These are phyloP conservation scores for Canna indica DNA, from an alignment of 176 grass and related monocot species.

Conservation along the genomic window DNA sequence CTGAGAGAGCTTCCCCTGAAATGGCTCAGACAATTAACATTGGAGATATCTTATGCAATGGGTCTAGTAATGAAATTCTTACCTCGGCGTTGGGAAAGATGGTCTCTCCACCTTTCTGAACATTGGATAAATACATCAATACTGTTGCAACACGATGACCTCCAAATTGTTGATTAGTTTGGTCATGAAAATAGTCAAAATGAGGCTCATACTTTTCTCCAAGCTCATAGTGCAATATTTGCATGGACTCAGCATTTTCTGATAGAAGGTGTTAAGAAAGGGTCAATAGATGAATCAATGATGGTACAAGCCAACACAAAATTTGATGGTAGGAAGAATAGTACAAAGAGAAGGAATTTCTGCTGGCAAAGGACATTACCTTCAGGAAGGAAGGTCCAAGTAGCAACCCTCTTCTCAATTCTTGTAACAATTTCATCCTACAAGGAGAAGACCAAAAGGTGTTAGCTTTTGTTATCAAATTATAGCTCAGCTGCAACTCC, in stretches of 20 bases:
- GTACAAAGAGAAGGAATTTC: background rate
- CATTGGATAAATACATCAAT: conserved; percentile 77
- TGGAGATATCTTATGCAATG: background rate
- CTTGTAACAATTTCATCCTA: conserved; percentile 62
- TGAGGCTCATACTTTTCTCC: conserved; percentile 89
- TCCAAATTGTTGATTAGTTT: conserved; percentile 73
- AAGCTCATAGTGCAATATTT: conserved; percentile 75
- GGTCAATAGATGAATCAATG: conserved; percentile 1
- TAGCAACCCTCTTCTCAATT: conserved; percentile 72
- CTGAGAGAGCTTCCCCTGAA: conserved; percentile 59
- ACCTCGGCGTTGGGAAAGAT: conserved; percentile 82
- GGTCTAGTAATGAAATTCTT: background rate
- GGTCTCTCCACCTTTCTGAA: conserved; percentile 82
- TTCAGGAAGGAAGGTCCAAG: conserved; percentile 84
- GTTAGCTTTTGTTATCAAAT: background rate
- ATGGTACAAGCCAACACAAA: conserved; percentile 9
- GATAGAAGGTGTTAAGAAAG: background rate
- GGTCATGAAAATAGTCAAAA: conserved; percentile 81
- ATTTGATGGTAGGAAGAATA: too few relatives aligned
- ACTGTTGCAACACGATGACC: conserved; percentile 78
- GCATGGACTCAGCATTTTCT: conserved; percentile 76
- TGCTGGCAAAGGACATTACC: conserved; percentile 21
- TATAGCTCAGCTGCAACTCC: background rate
- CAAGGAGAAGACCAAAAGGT: background rate
- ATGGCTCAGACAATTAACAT: conserved; percentile 19